These are phyloP conservation scores for Fomitopsis schrenkii DNA, from an alignment of 1,284 basidiomycete species.

Conservation along the genomic window DNA sequence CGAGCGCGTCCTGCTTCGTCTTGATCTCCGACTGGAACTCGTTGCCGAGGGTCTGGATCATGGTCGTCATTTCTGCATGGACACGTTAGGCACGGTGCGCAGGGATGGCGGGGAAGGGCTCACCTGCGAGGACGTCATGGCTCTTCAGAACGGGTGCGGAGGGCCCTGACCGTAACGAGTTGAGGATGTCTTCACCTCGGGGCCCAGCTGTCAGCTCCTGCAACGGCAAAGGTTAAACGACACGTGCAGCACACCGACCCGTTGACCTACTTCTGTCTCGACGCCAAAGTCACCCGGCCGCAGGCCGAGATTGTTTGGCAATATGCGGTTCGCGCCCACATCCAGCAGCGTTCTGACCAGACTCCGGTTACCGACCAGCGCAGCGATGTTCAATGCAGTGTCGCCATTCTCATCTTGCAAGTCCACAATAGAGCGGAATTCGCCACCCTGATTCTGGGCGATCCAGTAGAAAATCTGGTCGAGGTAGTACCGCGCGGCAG, in stretches of 20 bases:
- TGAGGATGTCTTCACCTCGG: conserved; percentile 72
- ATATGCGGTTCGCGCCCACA: conserved; percentile 87
- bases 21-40: conserved; percentile 87
- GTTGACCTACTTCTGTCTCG: conserved; percentile 71
- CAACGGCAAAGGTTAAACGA: background rate
- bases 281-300: conserved; percentile 93
- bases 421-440: conserved; percentile 82
- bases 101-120: conserved; percentile 12
- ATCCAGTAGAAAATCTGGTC: conserved; percentile 87
- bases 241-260: background rate
- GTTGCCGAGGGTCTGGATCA: conserved; percentile 73
- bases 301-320: conserved; percentile 93
- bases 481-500: conserved; percentile 88
- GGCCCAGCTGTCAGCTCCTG: conserved; percentile 69
- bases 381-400: conserved; percentile 93
- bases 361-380: conserved; percentile 88
- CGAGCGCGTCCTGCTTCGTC: conserved; percentile 82
- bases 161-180: conserved; percentile 64
- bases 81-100: background rate
- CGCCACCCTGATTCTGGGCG: conserved; percentile 64
- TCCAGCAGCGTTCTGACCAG: conserved; percentile 88
- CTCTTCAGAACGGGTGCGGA: conserved; percentile 81
- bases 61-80: conserved; percentile 71
- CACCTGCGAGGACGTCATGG: conserved; percentile 85
- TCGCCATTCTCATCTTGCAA: conserved; percentile 96